Conservation (phyloP, 2,329 filamentous ascomycete genomes). For the Aspergillus pseudoviridinutans region DNA sequence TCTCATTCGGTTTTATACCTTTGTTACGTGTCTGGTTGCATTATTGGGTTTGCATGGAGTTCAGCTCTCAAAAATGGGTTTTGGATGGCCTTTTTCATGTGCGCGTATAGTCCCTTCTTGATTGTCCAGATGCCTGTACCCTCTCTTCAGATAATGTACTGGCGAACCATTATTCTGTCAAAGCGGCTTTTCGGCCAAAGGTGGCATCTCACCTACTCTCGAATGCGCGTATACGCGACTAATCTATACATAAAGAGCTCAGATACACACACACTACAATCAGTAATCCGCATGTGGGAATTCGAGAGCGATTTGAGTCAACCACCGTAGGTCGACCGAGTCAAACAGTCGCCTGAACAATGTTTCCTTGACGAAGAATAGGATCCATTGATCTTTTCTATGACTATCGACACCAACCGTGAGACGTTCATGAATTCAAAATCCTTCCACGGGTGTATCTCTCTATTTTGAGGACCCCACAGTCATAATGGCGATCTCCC, state of each 20-base stretch:
- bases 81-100: background rate
- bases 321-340: background rate
- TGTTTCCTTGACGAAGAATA: background rate
- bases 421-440: no score
- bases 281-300: background rate
- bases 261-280: background rate
- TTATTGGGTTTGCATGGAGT: conserved; percentile 12
- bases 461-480: background rate
- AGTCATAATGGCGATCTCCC: background rate
- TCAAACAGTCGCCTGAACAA: conserved; percentile 4
- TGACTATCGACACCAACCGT: no score
- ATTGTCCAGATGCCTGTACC: background rate
- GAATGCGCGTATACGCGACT: background rate
- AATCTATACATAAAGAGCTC: background rate
- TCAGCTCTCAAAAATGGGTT: background rate
- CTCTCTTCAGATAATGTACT: background rate
- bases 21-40: conserved; percentile 10
- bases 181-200: no score
- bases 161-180: background rate
- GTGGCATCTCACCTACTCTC: background rate
- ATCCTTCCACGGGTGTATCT: background rate
- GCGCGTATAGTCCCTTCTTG: background rate
- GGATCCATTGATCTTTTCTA: background rate
- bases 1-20: background rate
- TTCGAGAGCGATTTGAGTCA: background rate